Conservation (phyloP, 768 basidiomycete genomes). For the Mycena albidolilacea region DNA sequence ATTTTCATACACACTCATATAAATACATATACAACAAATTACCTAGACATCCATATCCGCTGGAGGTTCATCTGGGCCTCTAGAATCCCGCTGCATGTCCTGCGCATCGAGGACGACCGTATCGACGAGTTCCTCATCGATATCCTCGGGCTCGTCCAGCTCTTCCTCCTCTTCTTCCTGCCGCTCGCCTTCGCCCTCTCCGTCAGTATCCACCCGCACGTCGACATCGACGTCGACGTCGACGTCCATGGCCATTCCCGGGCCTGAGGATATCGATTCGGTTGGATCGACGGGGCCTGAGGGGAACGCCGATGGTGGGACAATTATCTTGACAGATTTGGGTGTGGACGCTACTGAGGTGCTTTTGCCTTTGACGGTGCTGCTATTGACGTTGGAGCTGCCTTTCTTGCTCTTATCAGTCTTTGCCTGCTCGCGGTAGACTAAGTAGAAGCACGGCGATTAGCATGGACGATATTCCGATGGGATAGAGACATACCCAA, state of each 20-base stretch:
- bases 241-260: conserved; percentile 51
- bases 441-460: conserved; percentile 50
- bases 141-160: conserved; percentile 55
- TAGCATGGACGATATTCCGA: neutral
- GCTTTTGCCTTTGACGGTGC: conserved; percentile 42
- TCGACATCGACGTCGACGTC: conserved; percentile 48
- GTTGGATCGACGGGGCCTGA: conserved; percentile 31
- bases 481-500: conserved; percentile 60
- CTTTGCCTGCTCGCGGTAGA: conserved; percentile 76
- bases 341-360: conserved; percentile 40
- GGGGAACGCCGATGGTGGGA: conserved; percentile 50
- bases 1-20: neutral
- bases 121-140: conserved; percentile 59
- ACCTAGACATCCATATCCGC: conserved; percentile 21
- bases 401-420: conserved; percentile 69
- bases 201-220: conserved; percentile 35
- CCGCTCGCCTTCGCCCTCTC: conserved; percentile 46
- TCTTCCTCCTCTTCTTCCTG: conserved; percentile 51
- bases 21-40: neutral
- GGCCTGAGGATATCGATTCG: conserved; percentile 48
- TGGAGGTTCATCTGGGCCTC: conserved; percentile 52
- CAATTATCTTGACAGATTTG: conserved; percentile 44
- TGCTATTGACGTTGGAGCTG: conserved; percentile 42
- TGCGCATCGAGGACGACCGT: conserved; percentile 61
- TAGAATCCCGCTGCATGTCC: conserved; percentile 56